A percentile compares a stretch with the other conserved stretches of the same genome.
phyloP scores from a whole-genome alignment of 192 early-diverging fungal species.

The Backusella sp. region DNA sequence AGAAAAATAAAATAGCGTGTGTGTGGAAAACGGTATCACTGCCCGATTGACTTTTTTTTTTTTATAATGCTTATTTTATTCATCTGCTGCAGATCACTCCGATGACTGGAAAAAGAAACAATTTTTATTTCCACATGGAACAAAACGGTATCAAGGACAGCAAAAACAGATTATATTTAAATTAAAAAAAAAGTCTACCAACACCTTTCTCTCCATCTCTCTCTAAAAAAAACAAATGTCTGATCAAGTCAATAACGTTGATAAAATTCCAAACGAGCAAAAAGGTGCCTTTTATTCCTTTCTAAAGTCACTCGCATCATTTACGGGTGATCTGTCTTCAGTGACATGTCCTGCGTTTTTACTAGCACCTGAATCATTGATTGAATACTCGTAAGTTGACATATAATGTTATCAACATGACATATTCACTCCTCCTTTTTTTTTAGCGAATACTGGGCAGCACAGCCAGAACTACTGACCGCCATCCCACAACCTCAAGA shows the following conservation, averaged over 20 bases:
- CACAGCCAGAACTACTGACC: slow-evolving; percentile 58
- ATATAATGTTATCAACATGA: background rate
- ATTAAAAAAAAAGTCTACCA: background rate
- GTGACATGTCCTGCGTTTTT: slow-evolving; percentile 76
- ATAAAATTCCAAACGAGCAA: slow-evolving; percentile 52
- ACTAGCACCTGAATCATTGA: slow-evolving; percentile 67
- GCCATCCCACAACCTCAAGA: slow-evolving; percentile 57
- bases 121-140: background rate
- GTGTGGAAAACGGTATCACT: background rate
- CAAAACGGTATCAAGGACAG: background rate
- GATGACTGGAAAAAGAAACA: background rate
- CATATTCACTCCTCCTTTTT: background rate
- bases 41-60: background rate
- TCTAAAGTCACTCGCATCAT: slow-evolving; percentile 62
- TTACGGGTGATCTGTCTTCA: slow-evolving; percentile 73
- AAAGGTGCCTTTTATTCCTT: slow-evolving; percentile 62
- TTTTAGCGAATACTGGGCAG: slow-evolving; percentile 53
- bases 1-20: background rate
- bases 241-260: slow-evolving; percentile 26
- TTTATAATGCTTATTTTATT: background rate
- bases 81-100: background rate
- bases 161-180: background rate
- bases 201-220: background rate
- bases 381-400: slow-evolving; percentile 63
- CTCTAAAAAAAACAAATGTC: background rate